Base-by-base conservation (phyloP, 805 yeast species). In the Priceomyces haplophilus region DNA sequence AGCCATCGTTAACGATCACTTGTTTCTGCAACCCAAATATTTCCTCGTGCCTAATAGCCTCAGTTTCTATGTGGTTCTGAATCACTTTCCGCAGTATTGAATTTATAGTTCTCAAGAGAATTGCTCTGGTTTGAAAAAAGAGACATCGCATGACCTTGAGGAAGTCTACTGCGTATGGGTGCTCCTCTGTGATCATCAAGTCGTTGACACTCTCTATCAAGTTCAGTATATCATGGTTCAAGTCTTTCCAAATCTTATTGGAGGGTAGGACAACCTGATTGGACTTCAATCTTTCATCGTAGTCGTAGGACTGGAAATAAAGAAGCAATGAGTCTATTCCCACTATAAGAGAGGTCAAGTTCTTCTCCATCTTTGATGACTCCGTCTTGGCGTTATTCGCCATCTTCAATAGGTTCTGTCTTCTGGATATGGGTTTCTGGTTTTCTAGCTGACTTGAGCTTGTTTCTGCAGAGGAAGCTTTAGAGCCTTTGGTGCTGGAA, bases 41-140 rank as follows among this genome's bases (percentile, higher is more conserved):
- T 10, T 55, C 62, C 13, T 42, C 46, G 5, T 27, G 17, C 10
- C 21, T 34, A 7, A 16, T 31, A 17, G 34, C 18, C n/a, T 20
- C 19, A 23, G 53, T 53, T 10, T 23, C 30, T 13, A 47, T 44
- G 46, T 57, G 54, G 51, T 49, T 53, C 7, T 59, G 52, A 24
- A 61, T 55, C 7, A 53, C 59, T 35, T 52, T 53, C 12, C 45
- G 47, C 38, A 56, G 49, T 4, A 61, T 57, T 6, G 51, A 35
- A 42, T 66, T 69, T 29, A 61, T 56, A n/a, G 66, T 48, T 38
- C 60, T 63, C n/a, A 60, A 51, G 3, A 67, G 47, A 6, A 61
- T 48, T 1, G 67, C 64, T 38, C 57, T 54, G 11, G 61, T 49
- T 37, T 59, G 64, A 27, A 56, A 55, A 8, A 69, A 52, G 10